phyloP scores from a whole-genome alignment of 1,139 yeast genomes.

The Candida albicans region DNA sequence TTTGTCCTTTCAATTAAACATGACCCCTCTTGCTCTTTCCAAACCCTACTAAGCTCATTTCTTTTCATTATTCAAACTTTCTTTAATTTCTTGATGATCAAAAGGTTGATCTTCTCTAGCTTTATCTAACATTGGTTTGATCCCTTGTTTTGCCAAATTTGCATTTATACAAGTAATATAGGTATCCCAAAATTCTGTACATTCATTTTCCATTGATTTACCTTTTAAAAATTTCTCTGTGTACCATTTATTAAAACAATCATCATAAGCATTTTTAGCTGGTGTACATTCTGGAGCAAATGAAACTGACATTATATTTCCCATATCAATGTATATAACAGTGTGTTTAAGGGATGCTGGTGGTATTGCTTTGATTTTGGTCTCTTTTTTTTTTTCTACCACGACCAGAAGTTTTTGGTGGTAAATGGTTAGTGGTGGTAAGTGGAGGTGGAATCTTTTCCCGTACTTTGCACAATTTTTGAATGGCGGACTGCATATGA shows the following conservation, averaged over 20 bases:
- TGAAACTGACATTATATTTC: constrained; percentile 84
- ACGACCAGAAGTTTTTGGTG: no score
- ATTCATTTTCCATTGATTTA: constrained; percentile 75
- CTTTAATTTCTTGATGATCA: constrained; percentile 33
- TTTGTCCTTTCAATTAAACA: no score
- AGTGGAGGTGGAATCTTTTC: no score
- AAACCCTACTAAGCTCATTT: neutral
- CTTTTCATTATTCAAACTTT: constrained; percentile 18
- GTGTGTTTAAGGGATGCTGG: neutral
- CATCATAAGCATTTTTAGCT: constrained; percentile 80
- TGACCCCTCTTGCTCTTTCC: no score
- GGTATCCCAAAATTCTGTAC: constrained; percentile 84
- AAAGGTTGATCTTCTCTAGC: constrained; percentile 93
- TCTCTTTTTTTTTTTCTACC: neutral
- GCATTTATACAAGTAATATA: constrained; percentile 84
- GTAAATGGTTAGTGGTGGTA: no score
- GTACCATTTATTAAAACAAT: constrained; percentile 93
- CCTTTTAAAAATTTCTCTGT: constrained; percentile 84
- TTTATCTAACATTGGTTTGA: constrained; percentile 83
- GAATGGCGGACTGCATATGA: no score
- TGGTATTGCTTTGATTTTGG: no score
- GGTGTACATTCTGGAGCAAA: constrained; percentile 97
- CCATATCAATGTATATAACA: constrained; percentile 43
- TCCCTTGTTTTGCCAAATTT: constrained; percentile 69
- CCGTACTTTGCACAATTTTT: no score